Conservation (phyloP, 1,284 basidiomycete species). For the Sanguinoderma infundibulare region DNA sequence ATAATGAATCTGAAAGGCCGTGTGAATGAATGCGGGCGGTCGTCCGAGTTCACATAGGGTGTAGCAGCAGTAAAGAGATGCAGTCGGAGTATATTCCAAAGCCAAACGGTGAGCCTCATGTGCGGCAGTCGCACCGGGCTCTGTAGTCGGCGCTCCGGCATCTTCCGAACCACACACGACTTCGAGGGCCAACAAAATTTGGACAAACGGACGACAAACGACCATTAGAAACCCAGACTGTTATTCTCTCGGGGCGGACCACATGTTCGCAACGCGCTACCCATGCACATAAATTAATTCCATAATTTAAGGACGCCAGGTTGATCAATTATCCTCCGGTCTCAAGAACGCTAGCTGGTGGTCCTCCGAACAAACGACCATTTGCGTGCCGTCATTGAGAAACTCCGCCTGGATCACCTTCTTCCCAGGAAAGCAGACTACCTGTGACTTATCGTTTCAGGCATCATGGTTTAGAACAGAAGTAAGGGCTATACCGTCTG, state of each 20-base stretch:
- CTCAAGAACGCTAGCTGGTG: conserved; percentile 30
- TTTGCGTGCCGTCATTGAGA: conserved; percentile 33
- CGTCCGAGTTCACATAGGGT: neutral
- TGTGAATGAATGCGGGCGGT: neutral
- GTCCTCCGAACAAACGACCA: conserved; percentile 43
- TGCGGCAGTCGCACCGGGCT: neutral
- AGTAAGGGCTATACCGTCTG: conserved; percentile 34
- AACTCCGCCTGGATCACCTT: conserved; percentile 44
- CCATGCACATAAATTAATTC: no score
- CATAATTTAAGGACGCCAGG: neutral
- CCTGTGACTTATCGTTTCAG: conserved; percentile 24
- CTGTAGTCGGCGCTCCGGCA: neutral
- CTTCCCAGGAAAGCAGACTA: conserved; percentile 39
- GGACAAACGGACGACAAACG: no score
- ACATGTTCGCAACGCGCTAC: no score
- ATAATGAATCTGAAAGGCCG: neutral
- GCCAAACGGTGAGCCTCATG: neutral
- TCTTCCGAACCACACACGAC: neutral
- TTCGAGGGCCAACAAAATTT: neutral
- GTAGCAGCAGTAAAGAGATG: no score
- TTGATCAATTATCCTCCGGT: neutral
- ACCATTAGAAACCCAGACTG: neutral
- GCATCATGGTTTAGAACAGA: neutral
- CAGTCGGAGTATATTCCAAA: neutral
- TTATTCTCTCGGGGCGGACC: no score